Conservation (phyloP, 345 rosid genomes). For the Theobroma cacao region DNA sequence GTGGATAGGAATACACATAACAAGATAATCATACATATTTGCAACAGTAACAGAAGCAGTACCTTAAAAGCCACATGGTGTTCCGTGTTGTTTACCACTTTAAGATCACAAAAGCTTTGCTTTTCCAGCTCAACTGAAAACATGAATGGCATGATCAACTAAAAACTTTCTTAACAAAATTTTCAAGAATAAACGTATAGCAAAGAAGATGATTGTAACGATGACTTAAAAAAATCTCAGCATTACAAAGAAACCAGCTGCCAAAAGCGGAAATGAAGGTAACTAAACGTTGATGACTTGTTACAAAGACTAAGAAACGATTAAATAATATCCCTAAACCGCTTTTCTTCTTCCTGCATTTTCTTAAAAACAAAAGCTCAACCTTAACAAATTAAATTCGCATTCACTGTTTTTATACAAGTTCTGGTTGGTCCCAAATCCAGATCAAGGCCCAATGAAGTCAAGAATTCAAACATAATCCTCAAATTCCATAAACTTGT, state of each 20-base stretch:
- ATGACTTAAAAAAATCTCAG: neutral
- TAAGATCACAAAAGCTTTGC: conserved; percentile 69
- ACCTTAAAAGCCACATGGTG: conserved; percentile 82
- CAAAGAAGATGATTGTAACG: neutral
- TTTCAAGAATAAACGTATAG: neutral
- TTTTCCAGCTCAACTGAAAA: conserved; percentile 68
- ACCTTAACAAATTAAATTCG: neutral
- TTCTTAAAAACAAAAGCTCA: neutral
- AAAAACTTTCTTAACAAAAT: neutral
- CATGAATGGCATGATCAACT: conserved; percentile 15
- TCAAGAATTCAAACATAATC: neutral
- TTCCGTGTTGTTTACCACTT: conserved; percentile 73
- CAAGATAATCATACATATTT: neutral
- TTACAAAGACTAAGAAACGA: neutral
- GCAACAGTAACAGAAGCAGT: neutral
- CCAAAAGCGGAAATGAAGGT: neutral
- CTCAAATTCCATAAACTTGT: neutral
- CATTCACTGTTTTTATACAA: neutral
- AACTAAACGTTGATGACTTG: neutral
- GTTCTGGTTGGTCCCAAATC: neutral
- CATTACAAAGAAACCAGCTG: neutral
- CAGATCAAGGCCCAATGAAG: neutral
- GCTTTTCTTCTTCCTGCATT: neutral
- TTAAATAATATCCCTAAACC: neutral
- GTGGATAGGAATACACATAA: neutral